Evolutionary conservation across 768 basidiomycete species (phyloP).

Genomic region (Cystofilobasidium bisporidii): DNA sequence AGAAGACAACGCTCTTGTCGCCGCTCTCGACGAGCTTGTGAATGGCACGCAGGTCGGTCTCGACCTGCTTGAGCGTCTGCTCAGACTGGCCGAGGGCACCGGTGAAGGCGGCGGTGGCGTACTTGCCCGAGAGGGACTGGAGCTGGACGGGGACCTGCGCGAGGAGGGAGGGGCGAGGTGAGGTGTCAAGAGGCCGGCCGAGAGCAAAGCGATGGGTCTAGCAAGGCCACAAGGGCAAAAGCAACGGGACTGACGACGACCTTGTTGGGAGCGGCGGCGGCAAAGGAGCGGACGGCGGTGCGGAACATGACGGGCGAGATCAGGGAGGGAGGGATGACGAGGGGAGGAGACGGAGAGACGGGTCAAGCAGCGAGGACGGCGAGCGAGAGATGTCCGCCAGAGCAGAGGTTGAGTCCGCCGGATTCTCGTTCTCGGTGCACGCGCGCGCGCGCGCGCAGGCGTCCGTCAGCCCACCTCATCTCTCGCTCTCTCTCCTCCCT

Average conservation of each 20-base stretch:
- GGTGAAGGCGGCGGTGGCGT: constrained; percentile 37
- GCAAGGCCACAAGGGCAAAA: no score
- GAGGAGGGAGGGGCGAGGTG: neutral
- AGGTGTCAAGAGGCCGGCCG: neutral
- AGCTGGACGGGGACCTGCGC: constrained; percentile 24
- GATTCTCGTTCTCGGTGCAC: no score
- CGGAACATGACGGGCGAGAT: neutral
- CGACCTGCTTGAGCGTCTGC: constrained; percentile 70
- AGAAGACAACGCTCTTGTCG: constrained; percentile 58
- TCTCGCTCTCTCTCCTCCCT: neutral
- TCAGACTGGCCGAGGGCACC: constrained; percentile 62
- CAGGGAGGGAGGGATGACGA: neutral
- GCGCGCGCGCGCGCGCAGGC: no score
- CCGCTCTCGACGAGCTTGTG: constrained; percentile 57
- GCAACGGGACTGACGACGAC: neutral
- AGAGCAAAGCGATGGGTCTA: no score
- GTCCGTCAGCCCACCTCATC: no score
- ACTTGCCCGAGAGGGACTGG: constrained; percentile 34
- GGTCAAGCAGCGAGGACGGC: no score
- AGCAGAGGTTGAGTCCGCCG: no score
- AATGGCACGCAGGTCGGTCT: constrained; percentile 67
- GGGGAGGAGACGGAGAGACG: neutral
- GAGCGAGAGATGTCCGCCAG: no score
- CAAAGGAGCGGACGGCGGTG: constrained; percentile 1
- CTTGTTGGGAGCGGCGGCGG: neutral